These are phyloP conservation scores for Clavaria fumosa DNA, from an alignment of 768 basidiomycete species.

Conservation along the genomic window DNA sequence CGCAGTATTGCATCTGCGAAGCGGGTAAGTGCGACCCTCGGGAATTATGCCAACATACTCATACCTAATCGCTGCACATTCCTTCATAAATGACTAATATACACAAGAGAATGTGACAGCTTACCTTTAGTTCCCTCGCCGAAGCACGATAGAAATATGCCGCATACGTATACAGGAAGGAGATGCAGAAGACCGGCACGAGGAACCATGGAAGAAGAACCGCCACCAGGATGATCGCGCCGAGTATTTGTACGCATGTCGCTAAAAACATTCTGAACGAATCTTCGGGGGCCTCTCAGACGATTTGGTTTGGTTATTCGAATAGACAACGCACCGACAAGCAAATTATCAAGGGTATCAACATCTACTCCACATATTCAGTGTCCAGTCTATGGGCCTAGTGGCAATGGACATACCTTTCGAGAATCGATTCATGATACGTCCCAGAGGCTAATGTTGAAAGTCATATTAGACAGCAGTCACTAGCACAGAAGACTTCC, in stretches of 20 bases:
- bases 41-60: constrained; percentile 1
- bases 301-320: not conserved
- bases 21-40: not conserved
- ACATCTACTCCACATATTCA: constrained; percentile 34
- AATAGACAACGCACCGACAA: constrained; percentile 31
- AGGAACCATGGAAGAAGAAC: constrained; percentile 77
- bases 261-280: constrained; percentile 55
- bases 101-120: constrained; percentile 5
- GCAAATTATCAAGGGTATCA: constrained; percentile 64
- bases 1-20: constrained; percentile 67
- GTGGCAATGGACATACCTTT: constrained; percentile 31
- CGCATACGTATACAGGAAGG: constrained; percentile 47
- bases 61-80: constrained; percentile 36
- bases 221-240: constrained; percentile 65
- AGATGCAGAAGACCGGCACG: constrained; percentile 48
- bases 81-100: constrained; percentile 1
- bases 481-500: constrained; percentile 9
- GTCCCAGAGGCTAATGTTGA: constrained; percentile 60
- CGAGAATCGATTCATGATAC: constrained; percentile 83
- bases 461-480: constrained; percentile 8
- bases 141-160: constrained; percentile 76
- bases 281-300: constrained; percentile 24
- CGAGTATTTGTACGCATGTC: constrained; percentile 51
- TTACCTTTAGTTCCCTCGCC: constrained; percentile 73
- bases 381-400: not conserved